Conservation (phyloP, 805 yeast genomes). For the Candida ovalis region DNA sequence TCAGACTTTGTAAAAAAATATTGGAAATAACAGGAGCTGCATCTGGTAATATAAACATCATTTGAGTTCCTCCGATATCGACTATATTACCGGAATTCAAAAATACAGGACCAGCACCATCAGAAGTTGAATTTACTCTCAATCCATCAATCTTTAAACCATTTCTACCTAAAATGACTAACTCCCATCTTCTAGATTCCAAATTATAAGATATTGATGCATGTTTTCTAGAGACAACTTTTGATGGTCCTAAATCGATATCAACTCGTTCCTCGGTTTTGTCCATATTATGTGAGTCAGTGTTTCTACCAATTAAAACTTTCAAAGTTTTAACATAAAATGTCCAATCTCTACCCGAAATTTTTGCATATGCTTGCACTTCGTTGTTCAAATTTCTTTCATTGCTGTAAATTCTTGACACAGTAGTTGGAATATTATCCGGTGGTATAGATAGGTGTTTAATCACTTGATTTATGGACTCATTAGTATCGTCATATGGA, state of each 20-base stretch:
- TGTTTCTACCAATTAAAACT: conserved; percentile 83
- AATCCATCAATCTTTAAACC: conserved; percentile 87
- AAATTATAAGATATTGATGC: conserved; percentile 79
- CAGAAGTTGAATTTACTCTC: conserved; percentile 37
- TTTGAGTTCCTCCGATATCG: conserved; percentile 96
- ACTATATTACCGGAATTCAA: conserved; percentile 84
- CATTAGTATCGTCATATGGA: conserved; percentile 53
- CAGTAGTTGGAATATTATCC: conserved; percentile 60
- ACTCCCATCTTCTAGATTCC: conserved; percentile 78
- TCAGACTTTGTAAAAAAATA: conserved; percentile 38
- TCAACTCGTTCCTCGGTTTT: conserved; percentile 42
- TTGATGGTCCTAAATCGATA: conserved; percentile 94
- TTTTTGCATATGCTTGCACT: conserved; percentile 97
- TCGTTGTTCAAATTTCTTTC: conserved; percentile 65
- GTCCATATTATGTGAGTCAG: conserved; percentile 34
- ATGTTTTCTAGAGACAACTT: conserved; percentile 91
- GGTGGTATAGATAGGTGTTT: conserved; percentile 67
- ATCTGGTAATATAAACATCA: conserved; percentile 98
- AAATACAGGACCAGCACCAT: conserved; percentile 41
- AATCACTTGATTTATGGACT: conserved; percentile 71
- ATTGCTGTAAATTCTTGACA: conserved; percentile 69
- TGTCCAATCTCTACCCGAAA: conserved; percentile 93
- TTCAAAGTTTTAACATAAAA: conserved; percentile 79
- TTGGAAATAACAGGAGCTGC: conserved; percentile 66
- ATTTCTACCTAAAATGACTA: conserved; percentile 80